These are phyloP conservation scores for Metschnikowia bowlesiae DNA, from an alignment of 805 yeast species.

Conservation along the genomic window DNA sequence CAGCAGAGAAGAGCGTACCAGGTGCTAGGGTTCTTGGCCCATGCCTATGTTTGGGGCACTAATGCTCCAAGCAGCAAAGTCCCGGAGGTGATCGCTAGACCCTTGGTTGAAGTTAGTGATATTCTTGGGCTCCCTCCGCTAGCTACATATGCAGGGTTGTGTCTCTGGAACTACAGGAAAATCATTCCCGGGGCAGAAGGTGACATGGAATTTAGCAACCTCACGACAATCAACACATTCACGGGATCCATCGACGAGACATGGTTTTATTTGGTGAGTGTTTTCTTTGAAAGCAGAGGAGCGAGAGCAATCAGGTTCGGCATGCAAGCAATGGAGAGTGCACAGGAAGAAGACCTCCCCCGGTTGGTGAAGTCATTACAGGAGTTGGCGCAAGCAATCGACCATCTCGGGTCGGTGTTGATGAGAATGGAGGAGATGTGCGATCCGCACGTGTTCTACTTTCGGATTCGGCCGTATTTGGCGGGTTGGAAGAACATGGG, in stretches of 20 bases:
- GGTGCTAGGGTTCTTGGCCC: conserved; percentile 72
- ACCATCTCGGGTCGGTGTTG: conserved; percentile 64
- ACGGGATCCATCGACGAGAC: conserved; percentile 89
- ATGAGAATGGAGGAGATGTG: conserved; percentile 89
- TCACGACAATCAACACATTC: conserved; percentile 77
- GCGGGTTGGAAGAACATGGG: conserved; percentile 96
- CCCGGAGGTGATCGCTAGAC: conserved; percentile 67
- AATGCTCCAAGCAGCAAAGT: conserved; percentile 55
- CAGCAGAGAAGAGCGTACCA: conserved; percentile 79
- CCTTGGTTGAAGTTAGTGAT: conserved; percentile 57
- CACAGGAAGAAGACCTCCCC: conserved; percentile 42
- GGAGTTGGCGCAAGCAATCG: conserved; percentile 68
- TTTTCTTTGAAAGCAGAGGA: conserved; percentile 79
- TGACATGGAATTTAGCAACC: conserved; percentile 54
- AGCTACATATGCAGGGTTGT: conserved; percentile 81
- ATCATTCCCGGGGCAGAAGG: conserved; percentile 41
- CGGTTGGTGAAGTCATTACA: conserved; percentile 49
- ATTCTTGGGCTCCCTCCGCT: conserved; percentile 74
- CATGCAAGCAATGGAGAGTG: conserved; percentile 57
- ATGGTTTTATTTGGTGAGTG: conserved; percentile 90
- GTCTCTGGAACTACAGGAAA: conserved; percentile 82
- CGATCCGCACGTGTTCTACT: conserved; percentile 89
- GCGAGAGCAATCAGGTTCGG: conserved; percentile 68
- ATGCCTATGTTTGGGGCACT: conserved; percentile 88
- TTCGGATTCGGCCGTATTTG: conserved; percentile 77